Evolutionary conservation across 371 early-diverging fungal genomes (phyloP).

Genomic region (Mortierella polycephala): DNA sequence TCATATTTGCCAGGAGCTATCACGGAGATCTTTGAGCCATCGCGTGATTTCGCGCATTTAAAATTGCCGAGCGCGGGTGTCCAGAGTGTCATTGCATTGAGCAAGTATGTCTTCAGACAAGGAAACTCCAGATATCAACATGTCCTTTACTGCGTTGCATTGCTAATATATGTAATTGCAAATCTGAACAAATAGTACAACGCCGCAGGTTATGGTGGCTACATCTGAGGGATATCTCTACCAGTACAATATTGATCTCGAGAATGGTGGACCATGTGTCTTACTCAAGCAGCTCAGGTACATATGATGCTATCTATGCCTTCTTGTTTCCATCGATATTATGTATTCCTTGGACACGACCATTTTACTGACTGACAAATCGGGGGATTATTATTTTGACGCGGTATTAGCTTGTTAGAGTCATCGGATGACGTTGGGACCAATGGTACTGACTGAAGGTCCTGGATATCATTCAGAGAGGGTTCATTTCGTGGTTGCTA

Average conservation of each 20-base stretch:
- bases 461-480: too few relatives aligned
- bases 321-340: too few relatives aligned
- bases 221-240: conserved; percentile 93
- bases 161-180: not conserved
- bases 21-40: conserved; percentile 95
- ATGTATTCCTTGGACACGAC: too few relatives aligned
- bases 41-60: conserved; percentile 92
- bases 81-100: conserved; percentile 85
- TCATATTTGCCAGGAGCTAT: conserved; percentile 87
- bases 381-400: too few relatives aligned
- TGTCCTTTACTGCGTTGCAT: not conserved
- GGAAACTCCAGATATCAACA: not conserved
- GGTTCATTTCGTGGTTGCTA: too few relatives aligned
- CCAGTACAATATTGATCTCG: conserved; percentile 89
- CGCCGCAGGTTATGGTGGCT: conserved; percentile 89
- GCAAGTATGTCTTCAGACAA: conserved; percentile 59
- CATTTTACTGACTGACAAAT: too few relatives aligned
- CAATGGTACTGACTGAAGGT: too few relatives aligned
- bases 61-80: conserved; percentile 87
- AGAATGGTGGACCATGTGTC: conserved; percentile 92
- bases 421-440: too few relatives aligned
- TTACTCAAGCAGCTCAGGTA: conserved; percentile 82
- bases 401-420: too few relatives aligned
- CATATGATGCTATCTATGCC: not conserved
- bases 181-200: conserved; percentile 57